Base-by-base conservation (phyloP, 2,329 filamentous ascomycete species). In the Aspergillus luchuensis region DNA sequence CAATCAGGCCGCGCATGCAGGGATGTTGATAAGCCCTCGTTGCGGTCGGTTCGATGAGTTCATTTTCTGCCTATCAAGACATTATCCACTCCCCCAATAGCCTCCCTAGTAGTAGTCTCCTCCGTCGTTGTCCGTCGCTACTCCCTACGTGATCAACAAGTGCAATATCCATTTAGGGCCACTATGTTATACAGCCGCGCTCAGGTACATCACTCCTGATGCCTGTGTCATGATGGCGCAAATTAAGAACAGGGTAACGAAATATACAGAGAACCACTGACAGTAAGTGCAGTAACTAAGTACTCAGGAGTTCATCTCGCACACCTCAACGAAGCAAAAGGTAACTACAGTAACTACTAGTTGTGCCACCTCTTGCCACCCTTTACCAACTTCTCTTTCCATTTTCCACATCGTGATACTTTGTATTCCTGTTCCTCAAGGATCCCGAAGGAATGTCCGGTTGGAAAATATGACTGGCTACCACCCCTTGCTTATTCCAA, bases 11-110 rank as follows among this genome's bases (percentile, higher is more conserved):
- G 47, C 25, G 15, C 8, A 30, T 8, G 25, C 47, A 50, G 25
- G 47, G 47, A 50, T 50, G 47, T 50, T 50, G 47, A 50, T 50
- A 50, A 50, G 47, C 47, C n/a, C 47, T 33, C 25, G 25, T 17
- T 50, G 23, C n/a, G 47, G 47, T 50, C 47, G 30, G 47, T 28
- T 33, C 25, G 25, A 33, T 49, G 45, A 49, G 45, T 23, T 49
- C 45, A 49, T 49, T 49, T 49, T n/a, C 23, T 49, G 45, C 45
- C 47, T 50, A 50, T 50, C 47, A 50, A 17, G 15, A 8, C 47
- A 17, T 25, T 28, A 28, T 50, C 15, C 47, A 33, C 25, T 33
- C 10, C 45, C 23, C 21, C 25, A 28, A 1, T 28, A 28, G 7
- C 25, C 25, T 28, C 25, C 25, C 25, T 28, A 28, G 1, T 28